Conservation (phyloP, 2,329 filamentous ascomycete genomes). For the Verticillium alfalfae region DNA sequence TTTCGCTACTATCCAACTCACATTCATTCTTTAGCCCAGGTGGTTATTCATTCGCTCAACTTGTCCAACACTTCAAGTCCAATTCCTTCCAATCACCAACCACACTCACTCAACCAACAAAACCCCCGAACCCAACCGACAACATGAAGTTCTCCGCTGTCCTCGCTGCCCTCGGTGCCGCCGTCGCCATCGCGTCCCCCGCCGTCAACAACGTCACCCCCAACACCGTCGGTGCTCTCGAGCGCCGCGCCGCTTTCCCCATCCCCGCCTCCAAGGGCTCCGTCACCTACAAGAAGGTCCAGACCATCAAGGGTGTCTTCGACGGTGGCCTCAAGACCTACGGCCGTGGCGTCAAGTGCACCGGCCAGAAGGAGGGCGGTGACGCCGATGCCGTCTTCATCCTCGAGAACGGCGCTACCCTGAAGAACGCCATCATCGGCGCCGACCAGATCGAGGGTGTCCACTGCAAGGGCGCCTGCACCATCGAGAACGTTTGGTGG, state of each 20-base stretch:
- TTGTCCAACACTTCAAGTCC: constrained; percentile 5
- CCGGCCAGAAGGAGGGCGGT: constrained; percentile 34
- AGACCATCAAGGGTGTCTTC: constrained; percentile 16
- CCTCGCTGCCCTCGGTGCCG: constrained; percentile 14
- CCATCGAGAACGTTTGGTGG: constrained; percentile 42
- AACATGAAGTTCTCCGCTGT: constrained; percentile 17
- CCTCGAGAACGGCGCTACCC: constrained; percentile 32
- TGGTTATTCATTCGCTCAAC: constrained; percentile 9
- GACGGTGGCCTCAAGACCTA: constrained; percentile 23
- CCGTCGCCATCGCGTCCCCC: neutral
- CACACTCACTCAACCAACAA: constrained; percentile 5
- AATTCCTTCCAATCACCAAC: constrained; percentile 4
- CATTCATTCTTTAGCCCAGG: constrained; percentile 16
- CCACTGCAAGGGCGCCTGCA: constrained; percentile 37
- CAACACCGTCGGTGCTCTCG: constrained; percentile 12
- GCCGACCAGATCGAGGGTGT: constrained; percentile 38
- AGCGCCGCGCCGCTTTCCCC: constrained; percentile 17
- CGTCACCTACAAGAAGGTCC: constrained; percentile 18
- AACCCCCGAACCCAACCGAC: constrained; percentile 1
- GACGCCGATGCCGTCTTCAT: constrained; percentile 37
- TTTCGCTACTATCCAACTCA: constrained; percentile 20
- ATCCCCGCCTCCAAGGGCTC: constrained; percentile 20
- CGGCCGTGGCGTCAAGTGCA: constrained; percentile 34
- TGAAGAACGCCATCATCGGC: constrained; percentile 40
- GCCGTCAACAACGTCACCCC: neutral